Conservation (phyloP, 176 grass and related monocot species). For the Carex littledalei region DNA sequence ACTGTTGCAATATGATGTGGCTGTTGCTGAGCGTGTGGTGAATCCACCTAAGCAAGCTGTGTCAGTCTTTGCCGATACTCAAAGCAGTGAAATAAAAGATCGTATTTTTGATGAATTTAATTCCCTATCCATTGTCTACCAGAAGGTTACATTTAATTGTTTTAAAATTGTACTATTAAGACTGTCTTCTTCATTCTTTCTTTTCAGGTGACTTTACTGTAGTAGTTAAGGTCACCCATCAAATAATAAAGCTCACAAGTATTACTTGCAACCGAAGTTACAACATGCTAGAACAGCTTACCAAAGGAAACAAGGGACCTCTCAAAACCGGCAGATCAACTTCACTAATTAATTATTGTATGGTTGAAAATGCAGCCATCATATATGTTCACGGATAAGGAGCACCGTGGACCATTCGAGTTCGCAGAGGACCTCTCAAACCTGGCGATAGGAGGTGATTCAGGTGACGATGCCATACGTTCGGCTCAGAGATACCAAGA, state of each 20-base stretch:
- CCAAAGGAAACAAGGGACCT: not conserved
- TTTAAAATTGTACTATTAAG: not conserved
- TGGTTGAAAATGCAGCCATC: conserved; percentile 55
- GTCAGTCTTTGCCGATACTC: conserved; percentile 94
- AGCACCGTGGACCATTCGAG: conserved; percentile 93
- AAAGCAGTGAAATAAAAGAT: conserved; percentile 96
- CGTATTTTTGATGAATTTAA: conserved; percentile 99
- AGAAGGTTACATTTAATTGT: conserved; percentile 53
- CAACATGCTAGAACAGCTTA: not conserved
- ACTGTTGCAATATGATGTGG: conserved; percentile 83
- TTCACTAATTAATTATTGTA: conserved; percentile 25
- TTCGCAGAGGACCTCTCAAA: conserved; percentile 80
- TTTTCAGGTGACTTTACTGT: not conserved
- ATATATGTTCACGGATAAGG: conserved; percentile 98
- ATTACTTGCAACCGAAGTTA: not conserved
- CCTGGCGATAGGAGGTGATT: conserved; percentile 54
- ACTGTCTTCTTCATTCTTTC: not conserved
- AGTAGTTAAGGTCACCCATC: not conserved
- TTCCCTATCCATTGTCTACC: conserved; percentile 85
- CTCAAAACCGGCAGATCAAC: not conserved
- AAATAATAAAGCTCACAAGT: not conserved
- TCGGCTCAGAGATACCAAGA: conserved; percentile 81
- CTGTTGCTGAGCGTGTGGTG: conserved; percentile 77
- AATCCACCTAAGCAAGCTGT: conserved; percentile 99
- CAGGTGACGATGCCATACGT: conserved; percentile 54